A percentile compares a stretch with the other conserved stretches of the same genome.
Evolutionary conservation across 352 stramenopile species (phyloP).

Genomic region (Pelagophyceae sp.): DNA sequence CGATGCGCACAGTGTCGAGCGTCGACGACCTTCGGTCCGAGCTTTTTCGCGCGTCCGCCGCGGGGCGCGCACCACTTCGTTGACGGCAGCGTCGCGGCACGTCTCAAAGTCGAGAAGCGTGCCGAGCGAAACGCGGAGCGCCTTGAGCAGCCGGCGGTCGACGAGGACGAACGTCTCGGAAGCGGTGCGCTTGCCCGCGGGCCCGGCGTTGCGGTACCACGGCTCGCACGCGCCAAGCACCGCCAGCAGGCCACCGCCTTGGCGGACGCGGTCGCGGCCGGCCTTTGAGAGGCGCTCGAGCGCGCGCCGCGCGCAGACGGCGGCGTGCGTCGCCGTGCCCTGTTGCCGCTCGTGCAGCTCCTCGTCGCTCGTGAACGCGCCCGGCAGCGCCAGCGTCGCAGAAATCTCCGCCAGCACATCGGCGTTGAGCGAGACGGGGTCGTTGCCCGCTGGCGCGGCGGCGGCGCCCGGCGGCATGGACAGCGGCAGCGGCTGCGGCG

Average conservation of each 20-base stretch:
- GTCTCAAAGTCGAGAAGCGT: not conserved
- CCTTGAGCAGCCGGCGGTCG: not conserved
- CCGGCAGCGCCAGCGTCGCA: not conserved
- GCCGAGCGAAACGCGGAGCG: not conserved
- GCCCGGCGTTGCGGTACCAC: not conserved
- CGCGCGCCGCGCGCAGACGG: constrained; percentile 9
- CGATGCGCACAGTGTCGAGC: too few relatives aligned
- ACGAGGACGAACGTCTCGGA: constrained; percentile 1
- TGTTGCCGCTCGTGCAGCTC: not conserved
- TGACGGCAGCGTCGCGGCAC: not conserved
- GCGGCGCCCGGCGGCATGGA: not conserved
- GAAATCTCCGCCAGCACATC: not conserved
- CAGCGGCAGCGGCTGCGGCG: not conserved
- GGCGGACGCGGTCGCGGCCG: not conserved
- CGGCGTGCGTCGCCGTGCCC: not conserved
- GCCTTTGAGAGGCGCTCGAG: not conserved
- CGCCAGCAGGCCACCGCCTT: not conserved
- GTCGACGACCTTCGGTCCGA: too few relatives aligned
- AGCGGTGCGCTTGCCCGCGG: not conserved
- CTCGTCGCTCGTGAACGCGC: not conserved
- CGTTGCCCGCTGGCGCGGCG: not conserved
- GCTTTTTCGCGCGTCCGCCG: too few relatives aligned
- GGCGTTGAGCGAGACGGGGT: not conserved
- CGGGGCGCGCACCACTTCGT: not conserved
- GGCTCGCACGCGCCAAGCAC: not conserved